phyloP scores from a whole-genome alignment of 2,329 filamentous ascomycete genomes.

The Macrophomina tecta region DNA sequence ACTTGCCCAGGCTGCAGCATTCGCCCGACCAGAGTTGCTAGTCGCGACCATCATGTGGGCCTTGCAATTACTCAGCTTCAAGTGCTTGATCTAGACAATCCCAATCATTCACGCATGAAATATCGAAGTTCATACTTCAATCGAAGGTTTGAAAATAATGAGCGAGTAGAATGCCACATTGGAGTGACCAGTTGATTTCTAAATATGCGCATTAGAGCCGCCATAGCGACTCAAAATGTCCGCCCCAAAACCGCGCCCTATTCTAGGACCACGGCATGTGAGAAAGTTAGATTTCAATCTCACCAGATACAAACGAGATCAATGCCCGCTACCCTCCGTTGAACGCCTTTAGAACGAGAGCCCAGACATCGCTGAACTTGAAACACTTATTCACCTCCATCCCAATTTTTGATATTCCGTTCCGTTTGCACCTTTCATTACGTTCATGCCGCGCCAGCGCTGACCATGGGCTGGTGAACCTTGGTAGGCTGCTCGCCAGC shows the following conservation, averaged over 20 bases:
- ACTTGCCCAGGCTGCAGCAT: too few species aligned
- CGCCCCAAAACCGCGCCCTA: conserved; percentile 4
- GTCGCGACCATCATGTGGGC: not conserved
- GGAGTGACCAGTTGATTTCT: conserved; percentile 9
- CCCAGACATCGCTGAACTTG: not conserved
- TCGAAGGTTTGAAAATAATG: not conserved
- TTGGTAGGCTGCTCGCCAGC: conserved; percentile 87
- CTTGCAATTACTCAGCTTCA: not conserved
- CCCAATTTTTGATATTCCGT: not conserved
- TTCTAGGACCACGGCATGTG: not conserved
- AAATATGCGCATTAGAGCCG: conserved; percentile 1
- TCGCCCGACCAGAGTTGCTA: not conserved
- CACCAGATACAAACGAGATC: not conserved
- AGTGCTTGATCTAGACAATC: too few species aligned
- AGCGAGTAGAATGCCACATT: not conserved
- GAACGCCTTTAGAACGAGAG: conserved; percentile 6
- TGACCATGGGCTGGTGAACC: conserved; percentile 77
- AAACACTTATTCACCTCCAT: conserved; percentile 8
- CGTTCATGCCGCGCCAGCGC: conserved; percentile 79
- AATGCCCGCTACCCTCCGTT: conserved; percentile 11
- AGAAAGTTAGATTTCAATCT: conserved; percentile 10
- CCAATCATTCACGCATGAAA: too few species aligned
- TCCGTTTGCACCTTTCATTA: not conserved
- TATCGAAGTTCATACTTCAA: too few species aligned
- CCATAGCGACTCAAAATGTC: not conserved